Evolutionary conservation across 2,329 filamentous ascomycete species (phyloP).

Genomic region (Cordyceps sp.): DNA sequence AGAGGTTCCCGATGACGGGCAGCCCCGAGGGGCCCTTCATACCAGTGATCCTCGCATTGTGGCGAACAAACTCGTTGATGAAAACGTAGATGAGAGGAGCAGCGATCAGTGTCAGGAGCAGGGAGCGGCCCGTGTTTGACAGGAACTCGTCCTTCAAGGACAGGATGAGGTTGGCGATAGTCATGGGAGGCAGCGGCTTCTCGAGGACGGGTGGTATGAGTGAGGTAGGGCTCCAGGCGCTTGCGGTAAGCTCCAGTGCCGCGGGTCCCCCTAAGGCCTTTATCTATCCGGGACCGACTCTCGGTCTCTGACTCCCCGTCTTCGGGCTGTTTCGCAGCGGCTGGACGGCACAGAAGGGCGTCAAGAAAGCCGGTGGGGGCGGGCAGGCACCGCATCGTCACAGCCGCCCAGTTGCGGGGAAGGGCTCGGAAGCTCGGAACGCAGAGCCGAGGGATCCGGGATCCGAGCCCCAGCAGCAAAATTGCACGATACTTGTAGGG

Average conservation of each 20-base stretch:
- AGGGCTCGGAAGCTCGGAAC: background rate
- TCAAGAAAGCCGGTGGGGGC: too few relatives aligned
- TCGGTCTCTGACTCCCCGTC: too few relatives aligned
- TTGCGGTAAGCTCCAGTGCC: too few relatives aligned
- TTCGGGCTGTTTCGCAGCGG: too few relatives aligned
- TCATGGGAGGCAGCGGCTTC: slow-evolving; percentile 7
- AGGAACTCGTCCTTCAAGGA: slow-evolving; percentile 6
- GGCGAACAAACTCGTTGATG: slow-evolving; percentile 30
- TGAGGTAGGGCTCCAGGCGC: too few relatives aligned
- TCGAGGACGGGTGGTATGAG: background rate
- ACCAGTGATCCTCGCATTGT: slow-evolving; percentile 23
- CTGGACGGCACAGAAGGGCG: too few relatives aligned
- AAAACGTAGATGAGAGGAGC: slow-evolving; percentile 26
- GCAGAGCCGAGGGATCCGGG: background rate
- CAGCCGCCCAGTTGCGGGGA: too few relatives aligned
- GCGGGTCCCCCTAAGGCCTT: too few relatives aligned
- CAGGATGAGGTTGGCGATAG: slow-evolving; percentile 9
- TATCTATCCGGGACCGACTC: too few relatives aligned
- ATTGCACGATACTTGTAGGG: too few relatives aligned
- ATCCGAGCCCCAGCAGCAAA: slow-evolving; percentile 3
- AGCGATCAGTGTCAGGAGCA: slow-evolving; percentile 8
- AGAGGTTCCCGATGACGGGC: slow-evolving; percentile 37
- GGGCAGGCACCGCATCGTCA: background rate
- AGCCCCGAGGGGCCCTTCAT: slow-evolving; percentile 31
- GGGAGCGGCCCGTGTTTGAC: slow-evolving; percentile 8